Evolutionary conservation across 2,329 filamentous ascomycete genomes (phyloP).

Genomic region (Leptographium lundbergii): DNA sequence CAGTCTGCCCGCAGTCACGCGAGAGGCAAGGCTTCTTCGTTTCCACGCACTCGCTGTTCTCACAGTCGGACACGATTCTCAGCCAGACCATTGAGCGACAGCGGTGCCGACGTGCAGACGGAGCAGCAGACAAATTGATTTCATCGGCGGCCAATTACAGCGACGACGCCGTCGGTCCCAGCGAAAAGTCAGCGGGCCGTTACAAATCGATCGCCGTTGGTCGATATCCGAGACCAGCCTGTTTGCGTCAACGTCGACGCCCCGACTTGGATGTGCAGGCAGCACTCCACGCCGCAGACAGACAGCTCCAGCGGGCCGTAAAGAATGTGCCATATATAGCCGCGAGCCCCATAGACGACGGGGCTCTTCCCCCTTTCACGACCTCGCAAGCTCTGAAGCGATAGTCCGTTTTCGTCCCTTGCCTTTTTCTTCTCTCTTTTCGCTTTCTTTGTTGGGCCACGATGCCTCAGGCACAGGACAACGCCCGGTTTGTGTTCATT

Average conservation of each 20-base stretch:
- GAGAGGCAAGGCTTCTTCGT: background rate
- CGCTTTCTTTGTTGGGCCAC: constrained; percentile 2
- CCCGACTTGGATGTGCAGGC: no score
- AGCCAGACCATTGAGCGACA: background rate
- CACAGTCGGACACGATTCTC: background rate
- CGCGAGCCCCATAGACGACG: background rate
- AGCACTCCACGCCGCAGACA: background rate
- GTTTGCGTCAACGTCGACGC: background rate
- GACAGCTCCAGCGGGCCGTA: background rate
- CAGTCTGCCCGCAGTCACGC: background rate
- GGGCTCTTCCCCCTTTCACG: background rate
- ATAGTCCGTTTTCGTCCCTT: no score
- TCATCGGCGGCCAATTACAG: no score
- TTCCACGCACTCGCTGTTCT: no score
- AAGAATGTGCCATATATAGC: background rate
- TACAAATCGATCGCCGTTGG: background rate
- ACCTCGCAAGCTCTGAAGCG: background rate
- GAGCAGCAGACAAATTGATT: background rate
- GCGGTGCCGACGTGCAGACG: background rate
- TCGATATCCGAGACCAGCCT: background rate
- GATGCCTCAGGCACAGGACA: constrained; percentile 37
- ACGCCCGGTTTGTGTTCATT: constrained; percentile 23
- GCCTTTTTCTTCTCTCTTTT: no score
- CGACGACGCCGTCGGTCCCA: background rate
- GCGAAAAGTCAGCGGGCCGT: background rate